Base-by-base conservation (phyloP, 192 early-diverging fungal species). In the Linnemannia zychae region DNA sequence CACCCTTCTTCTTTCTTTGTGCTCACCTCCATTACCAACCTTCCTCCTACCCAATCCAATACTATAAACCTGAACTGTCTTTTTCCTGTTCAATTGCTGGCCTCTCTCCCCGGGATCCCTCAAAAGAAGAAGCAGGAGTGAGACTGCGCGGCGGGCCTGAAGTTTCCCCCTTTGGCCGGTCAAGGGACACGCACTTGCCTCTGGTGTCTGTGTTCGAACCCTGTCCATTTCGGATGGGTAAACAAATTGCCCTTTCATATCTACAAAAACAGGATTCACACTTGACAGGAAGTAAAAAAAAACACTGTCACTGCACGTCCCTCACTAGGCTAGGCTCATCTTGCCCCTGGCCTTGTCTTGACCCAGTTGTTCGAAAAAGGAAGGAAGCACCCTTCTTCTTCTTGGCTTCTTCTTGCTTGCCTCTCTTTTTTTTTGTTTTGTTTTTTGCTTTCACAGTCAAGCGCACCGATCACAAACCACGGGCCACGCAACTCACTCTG, bases 81-180 rank as follows among this genome's bases (percentile, higher is more conserved):
- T n/a, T 44, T 9, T 44, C 40, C 40, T 44, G 40, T 44, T 9
- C 40, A 44, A 3, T 44, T n/a, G n/a, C n/a, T n/a, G n/a, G n/a
- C n/a, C n/a, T n/a, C n/a, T n/a, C n/a, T n/a, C n/a, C 40, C 9
- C 40, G 40, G 40, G 40, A 6, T 6, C 40, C 40, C 40, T 44
- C 40, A 44, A 44, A 3, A 3, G 40, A 6, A 44, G 4, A 44
- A 44, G 40, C 40, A 44, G 9, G 40, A 44, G n/a, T 60, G 57
- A 60, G 57, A 60, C 57, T 60, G 57, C 57, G 57, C 57, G 57
- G 57, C 57, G 57, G 57, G 24, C 57, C 28, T 60, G 57, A 60
- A 28, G 57, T 31, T 60, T 60, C 57, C 57, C 57, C 57, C 57
- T 60, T 60, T 60, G 57, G 57, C 57, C 57, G 57, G 57, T 12